Conservation (phyloP, 768 basidiomycete species). For the Podaxis sp. region DNA sequence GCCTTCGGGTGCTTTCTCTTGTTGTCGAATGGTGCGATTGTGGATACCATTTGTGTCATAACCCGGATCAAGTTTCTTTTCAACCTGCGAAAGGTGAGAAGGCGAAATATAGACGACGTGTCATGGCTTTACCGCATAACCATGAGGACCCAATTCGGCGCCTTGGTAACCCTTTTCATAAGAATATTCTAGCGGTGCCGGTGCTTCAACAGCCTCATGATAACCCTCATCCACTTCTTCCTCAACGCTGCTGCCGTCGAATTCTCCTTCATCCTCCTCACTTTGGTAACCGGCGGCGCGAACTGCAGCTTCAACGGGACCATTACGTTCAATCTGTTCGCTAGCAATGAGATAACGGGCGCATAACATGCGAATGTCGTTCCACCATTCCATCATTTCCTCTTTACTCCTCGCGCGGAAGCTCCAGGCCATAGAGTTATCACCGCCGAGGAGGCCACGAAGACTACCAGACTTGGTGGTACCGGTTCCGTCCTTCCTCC, state of each 20-base stretch:
- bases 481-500: slow-evolving; percentile 78
- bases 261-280: slow-evolving; percentile 66
- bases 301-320: slow-evolving; percentile 92
- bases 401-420: slow-evolving; percentile 89
- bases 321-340: slow-evolving; percentile 89
- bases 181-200: slow-evolving; percentile 5
- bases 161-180: background rate
- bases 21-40: slow-evolving; percentile 5
- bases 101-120: background rate
- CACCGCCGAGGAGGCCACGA: slow-evolving; percentile 28
- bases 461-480: slow-evolving; percentile 48
- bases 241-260: slow-evolving; percentile 28
- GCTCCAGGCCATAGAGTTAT: slow-evolving; percentile 69
- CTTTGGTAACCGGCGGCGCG: slow-evolving; percentile 84
- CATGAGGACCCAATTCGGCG: slow-evolving; percentile 5
- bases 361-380: slow-evolving; percentile 91
- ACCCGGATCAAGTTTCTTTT: slow-evolving; percentile 17
- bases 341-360: slow-evolving; percentile 92
- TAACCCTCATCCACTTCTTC: slow-evolving; percentile 35
- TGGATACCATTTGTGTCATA: background rate
- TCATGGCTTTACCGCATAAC: slow-evolving; percentile 1
- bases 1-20: slow-evolving; percentile 15
- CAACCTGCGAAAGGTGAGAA: slow-evolving; percentile 13
- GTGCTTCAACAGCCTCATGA: slow-evolving; percentile 32
- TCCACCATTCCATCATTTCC: slow-evolving; percentile 99